phyloP scores from a whole-genome alignment of 768 basidiomycete species.

The Mrakia blollopis region DNA sequence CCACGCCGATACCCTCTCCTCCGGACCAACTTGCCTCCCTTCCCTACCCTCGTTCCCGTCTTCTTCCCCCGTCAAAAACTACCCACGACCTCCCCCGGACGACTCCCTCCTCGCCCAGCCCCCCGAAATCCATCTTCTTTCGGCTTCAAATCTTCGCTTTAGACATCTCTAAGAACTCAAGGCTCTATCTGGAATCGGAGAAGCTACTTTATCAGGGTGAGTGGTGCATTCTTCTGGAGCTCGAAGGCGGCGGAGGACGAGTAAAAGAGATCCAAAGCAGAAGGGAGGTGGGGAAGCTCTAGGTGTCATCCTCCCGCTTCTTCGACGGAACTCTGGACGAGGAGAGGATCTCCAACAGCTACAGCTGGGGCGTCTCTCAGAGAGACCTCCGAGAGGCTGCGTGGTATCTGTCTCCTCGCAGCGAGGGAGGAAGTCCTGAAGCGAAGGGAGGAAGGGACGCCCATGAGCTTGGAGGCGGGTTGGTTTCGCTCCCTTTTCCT shows the following conservation, averaged over 20 bases:
- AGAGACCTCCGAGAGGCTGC: too few relatives aligned
- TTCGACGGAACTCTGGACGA: too few relatives aligned
- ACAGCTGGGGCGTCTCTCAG: too few relatives aligned
- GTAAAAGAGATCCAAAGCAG: too few relatives aligned
- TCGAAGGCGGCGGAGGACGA: too few relatives aligned
- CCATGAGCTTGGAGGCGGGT: not conserved
- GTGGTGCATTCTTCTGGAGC: too few relatives aligned
- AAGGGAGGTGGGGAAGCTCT: too few relatives aligned
- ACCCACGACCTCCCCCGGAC: not conserved
- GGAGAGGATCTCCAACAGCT: too few relatives aligned
- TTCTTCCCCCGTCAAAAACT: not conserved
- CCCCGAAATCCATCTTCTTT: not conserved
- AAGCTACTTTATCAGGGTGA: too few relatives aligned
- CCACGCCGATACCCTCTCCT: not conserved
- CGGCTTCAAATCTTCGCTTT: not conserved
- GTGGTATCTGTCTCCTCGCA: too few relatives aligned
- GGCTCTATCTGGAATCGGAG: too few relatives aligned
- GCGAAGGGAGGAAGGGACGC: not conserved
- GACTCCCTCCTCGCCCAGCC: not conserved
- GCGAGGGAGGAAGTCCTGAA: not conserved
- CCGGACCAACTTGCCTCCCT: not conserved
- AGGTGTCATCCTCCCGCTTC: too few relatives aligned
- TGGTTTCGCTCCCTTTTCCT: not conserved
- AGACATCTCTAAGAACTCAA: not conserved
- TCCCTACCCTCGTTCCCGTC: not conserved